phyloP scores from a whole-genome alignment of 1,284 basidiomycete genomes.

The Cutaneotrichosporon sp. region DNA sequence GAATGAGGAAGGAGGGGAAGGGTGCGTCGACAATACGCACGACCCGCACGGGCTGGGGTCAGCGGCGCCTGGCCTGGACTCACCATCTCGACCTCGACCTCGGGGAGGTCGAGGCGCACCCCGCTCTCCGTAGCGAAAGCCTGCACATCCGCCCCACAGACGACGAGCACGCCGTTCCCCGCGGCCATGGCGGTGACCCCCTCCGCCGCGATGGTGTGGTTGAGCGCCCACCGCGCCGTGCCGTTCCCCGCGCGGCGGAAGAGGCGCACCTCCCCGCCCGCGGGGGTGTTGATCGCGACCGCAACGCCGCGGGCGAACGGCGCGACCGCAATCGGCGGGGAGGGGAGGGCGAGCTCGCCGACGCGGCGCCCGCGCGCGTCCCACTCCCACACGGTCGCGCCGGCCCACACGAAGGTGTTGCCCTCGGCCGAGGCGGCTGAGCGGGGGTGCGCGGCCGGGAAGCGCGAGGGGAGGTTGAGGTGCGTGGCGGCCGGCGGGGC shows the following conservation, averaged over 20 bases:
- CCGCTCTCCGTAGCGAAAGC: conserved; percentile 7
- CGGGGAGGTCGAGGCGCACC: not conserved
- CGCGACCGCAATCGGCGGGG: not conserved
- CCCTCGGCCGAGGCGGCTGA: conserved; percentile 12
- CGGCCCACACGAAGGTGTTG: conserved; percentile 21
- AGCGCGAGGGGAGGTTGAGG: conserved; percentile 25
- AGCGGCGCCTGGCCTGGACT: too few relatives aligned
- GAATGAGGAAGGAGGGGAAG: conserved; percentile 1
- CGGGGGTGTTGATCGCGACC: not conserved
- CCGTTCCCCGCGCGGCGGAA: conserved; percentile 12
- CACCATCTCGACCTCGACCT: not conserved
- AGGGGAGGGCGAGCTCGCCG: conserved; percentile 17
- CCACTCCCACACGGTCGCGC: conserved; percentile 29
- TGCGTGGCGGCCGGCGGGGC: not conserved
- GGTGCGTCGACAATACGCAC: not conserved
- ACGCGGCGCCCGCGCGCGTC: conserved; percentile 26
- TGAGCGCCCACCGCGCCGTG: not conserved
- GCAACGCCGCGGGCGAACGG: conserved; percentile 7
- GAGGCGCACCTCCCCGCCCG: conserved; percentile 2
- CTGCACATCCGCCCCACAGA: conserved; percentile 8
- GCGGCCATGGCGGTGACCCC: not conserved
- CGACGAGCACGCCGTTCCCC: conserved; percentile 2
- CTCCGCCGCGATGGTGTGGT: not conserved
- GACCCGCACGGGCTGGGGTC: not conserved
- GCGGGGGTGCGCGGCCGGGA: conserved; percentile 14